phyloP scores from a whole-genome alignment of 2,329 filamentous ascomycete genomes.

The Peltaster fructicola region DNA sequence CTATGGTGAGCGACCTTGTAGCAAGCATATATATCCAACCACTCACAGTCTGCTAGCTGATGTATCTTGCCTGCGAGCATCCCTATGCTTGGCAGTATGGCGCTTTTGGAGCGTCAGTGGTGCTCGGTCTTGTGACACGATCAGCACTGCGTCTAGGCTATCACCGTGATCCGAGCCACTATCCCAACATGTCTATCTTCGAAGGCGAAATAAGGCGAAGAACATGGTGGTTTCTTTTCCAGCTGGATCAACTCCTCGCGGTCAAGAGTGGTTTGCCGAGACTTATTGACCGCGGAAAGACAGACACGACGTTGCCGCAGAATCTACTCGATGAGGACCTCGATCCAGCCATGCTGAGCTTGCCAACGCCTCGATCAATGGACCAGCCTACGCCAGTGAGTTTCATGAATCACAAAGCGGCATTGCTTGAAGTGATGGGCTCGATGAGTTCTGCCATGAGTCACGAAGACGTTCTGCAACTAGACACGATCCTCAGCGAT shows the following conservation, averaged over 20 bases:
- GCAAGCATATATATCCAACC: too few relatives aligned
- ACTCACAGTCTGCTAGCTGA: too few relatives aligned
- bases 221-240: constrained; percentile 1
- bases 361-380: too few relatives aligned
- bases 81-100: too few relatives aligned
- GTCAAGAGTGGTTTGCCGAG: constrained; percentile 1
- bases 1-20: too few relatives aligned
- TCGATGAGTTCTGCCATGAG: too few relatives aligned
- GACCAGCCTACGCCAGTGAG: too few relatives aligned
- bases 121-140: constrained; percentile 1
- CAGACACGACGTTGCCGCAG: constrained; percentile 1
- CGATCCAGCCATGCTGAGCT: too few relatives aligned
- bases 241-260: constrained; percentile 1
- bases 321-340: constrained; percentile 1
- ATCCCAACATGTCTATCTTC: constrained; percentile 1
- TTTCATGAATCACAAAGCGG: too few relatives aligned
- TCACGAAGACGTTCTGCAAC: constrained; percentile 21
- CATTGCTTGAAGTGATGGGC: too few relatives aligned
- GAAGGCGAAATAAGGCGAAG: constrained; percentile 1
- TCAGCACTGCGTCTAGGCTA: constrained; percentile 1
- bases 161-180: constrained; percentile 1
- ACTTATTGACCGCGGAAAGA: constrained; percentile 1
- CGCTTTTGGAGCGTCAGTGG: too few relatives aligned
- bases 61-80: too few relatives aligned
- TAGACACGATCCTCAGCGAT: constrained; percentile 21